phyloP scores from a whole-genome alignment of 1,284 basidiomycete genomes.

The Naganishia cerealis region DNA sequence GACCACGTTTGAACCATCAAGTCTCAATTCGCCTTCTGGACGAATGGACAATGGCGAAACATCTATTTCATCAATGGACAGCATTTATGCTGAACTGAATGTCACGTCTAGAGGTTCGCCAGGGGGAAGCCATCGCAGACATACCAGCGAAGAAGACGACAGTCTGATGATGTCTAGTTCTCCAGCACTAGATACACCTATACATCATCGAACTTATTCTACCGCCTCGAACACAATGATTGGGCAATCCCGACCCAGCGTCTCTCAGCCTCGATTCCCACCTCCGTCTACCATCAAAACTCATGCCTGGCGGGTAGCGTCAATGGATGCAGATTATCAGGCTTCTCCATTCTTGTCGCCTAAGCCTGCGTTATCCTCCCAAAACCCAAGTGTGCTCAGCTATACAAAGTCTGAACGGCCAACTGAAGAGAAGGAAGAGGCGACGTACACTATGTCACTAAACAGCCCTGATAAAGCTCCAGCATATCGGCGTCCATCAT shows the following conservation, averaged over 20 bases:
- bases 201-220: slow-evolving; percentile 18
- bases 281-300: slow-evolving; percentile 25
- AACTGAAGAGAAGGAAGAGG: slow-evolving; percentile 18
- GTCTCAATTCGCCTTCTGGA: background rate
- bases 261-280: slow-evolving; percentile 24
- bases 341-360: slow-evolving; percentile 25
- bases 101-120: slow-evolving; percentile 15
- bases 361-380: background rate
- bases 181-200: slow-evolving; percentile 31
- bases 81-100: slow-evolving; percentile 23
- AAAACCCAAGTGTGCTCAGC: background rate
- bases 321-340: slow-evolving; percentile 25
- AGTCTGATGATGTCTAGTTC: slow-evolving; percentile 31
- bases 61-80: slow-evolving; percentile 23
- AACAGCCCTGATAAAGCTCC: slow-evolving; percentile 7
- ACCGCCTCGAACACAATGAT: background rate
- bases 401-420: background rate
- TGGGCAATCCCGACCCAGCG: slow-evolving; percentile 9
- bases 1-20: slow-evolving; percentile 8
- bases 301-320: slow-evolving; percentile 26
- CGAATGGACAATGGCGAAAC: slow-evolving; percentile 18
- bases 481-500: slow-evolving; percentile 19
- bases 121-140: slow-evolving; percentile 13
- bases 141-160: slow-evolving; percentile 23
- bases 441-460: slow-evolving; percentile 23